Percentiles rank a stretch among this genome's conserved stretches.
These are phyloP conservation scores for Pseudogymnoascus sp. DNA, from an alignment of 2,329 filamentous ascomycete genomes.

Conservation along the genomic window DNA sequence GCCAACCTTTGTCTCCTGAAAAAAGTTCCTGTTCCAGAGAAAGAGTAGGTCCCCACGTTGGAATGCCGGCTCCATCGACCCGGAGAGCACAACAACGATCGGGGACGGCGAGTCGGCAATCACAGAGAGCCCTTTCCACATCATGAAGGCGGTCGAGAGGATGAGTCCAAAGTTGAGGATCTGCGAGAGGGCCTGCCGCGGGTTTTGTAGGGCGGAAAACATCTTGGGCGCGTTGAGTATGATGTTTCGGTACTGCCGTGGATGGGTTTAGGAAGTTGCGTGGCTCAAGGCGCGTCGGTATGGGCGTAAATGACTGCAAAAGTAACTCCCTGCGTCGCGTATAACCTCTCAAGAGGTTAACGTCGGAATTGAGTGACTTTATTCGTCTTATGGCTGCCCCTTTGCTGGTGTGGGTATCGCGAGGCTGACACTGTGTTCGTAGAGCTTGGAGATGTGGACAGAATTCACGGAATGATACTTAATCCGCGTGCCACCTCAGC, in stretches of 20 bases:
- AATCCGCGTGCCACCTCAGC: constrained; percentile 5
- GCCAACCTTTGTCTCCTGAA: constrained; percentile 54
- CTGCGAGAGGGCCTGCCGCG: constrained; percentile 57
- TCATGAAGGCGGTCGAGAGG: constrained; percentile 64
- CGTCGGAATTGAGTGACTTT: neutral
- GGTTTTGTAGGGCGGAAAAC: constrained; percentile 49
- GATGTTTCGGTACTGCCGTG: neutral
- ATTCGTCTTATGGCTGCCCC: neutral
- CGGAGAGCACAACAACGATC: constrained; percentile 53
- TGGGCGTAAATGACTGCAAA: neutral
- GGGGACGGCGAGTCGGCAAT: constrained; percentile 50
- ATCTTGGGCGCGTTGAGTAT: constrained; percentile 30
- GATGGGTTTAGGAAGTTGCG: neutral
- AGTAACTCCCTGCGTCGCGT: neutral
- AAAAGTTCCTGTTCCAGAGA: constrained; percentile 46
- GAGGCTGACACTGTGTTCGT: constrained; percentile 14
- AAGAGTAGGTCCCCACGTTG: constrained; percentile 50
- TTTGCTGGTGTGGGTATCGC: constrained; percentile 12
- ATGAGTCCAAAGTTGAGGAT: constrained; percentile 65
- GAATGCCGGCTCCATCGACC: constrained; percentile 54
- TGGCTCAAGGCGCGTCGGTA: neutral
- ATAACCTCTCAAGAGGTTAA: neutral
- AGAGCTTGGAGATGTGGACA: constrained; percentile 8
- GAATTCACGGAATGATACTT: constrained; percentile 3
- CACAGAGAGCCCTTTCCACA: constrained; percentile 63